Conservation (phyloP, 306 rosid species). For the Prinsepia uniflora region DNA sequence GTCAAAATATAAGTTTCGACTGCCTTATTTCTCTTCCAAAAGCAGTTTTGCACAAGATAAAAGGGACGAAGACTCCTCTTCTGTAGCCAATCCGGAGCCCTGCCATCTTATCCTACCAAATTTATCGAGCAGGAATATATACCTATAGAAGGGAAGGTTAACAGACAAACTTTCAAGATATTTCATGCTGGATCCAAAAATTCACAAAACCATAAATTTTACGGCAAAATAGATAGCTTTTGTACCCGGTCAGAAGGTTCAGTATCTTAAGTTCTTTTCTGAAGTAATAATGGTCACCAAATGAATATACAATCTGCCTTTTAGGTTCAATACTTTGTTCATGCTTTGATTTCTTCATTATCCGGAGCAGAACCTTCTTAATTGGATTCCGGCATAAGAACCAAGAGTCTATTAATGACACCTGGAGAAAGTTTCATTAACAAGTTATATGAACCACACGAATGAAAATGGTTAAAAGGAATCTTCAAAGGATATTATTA, state of each 20-base stretch:
- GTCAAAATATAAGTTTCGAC: neutral
- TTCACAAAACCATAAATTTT: neutral
- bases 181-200: neutral
- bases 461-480: neutral
- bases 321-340: constrained; percentile 40
- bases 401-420: constrained; percentile 83
- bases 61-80: constrained; percentile 70
- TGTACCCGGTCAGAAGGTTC: constrained; percentile 85
- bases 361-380: constrained; percentile 62
- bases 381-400: constrained; percentile 49
- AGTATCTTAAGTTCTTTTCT: constrained; percentile 70
- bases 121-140: constrained; percentile 69
- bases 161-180: constrained; percentile 5
- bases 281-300: constrained; percentile 93
- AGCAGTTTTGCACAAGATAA: constrained; percentile 58
- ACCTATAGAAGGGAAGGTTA: constrained; percentile 40
- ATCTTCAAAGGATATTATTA: neutral
- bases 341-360: constrained; percentile 55
- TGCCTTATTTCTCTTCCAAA: constrained; percentile 49
- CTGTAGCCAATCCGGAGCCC: constrained; percentile 66
- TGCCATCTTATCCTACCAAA: constrained; percentile 96
- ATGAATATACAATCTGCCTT: constrained; percentile 60
- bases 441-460: neutral
- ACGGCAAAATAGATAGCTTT: constrained; percentile 21
- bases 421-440: constrained; percentile 32